These are phyloP conservation scores for Penicillium sp. DNA, from an alignment of 2,329 filamentous ascomycete genomes.

Conservation along the genomic window DNA sequence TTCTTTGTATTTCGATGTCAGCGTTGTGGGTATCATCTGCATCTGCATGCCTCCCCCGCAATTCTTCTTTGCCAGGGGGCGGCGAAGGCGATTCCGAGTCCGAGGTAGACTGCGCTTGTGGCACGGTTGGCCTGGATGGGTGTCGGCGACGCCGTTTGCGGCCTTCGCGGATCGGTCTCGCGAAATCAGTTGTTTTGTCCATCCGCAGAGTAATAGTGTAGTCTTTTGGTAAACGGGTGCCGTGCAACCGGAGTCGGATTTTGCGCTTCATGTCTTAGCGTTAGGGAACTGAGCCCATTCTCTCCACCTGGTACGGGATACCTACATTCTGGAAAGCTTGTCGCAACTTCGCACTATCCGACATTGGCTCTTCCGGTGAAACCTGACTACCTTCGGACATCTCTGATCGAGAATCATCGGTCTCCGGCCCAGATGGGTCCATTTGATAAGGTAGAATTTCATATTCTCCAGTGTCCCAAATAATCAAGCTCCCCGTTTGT, in stretches of 20 bases:
- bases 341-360: conserved; percentile 47
- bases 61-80: not conserved
- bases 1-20: conserved; percentile 54
- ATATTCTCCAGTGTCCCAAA: conserved; percentile 63
- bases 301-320: not conserved
- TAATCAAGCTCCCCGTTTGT: conserved; percentile 57
- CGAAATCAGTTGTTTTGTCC: conserved; percentile 23
- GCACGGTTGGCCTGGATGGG: not conserved
- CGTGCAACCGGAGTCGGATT: conserved; percentile 56
- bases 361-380: conserved; percentile 10
- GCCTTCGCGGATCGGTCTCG: conserved; percentile 13
- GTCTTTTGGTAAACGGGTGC: conserved; percentile 51
- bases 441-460: conserved; percentile 49
- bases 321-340: conserved; percentile 50
- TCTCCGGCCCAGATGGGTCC: conserved; percentile 34
- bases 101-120: conserved; percentile 12
- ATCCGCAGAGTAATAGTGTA: conserved; percentile 58
- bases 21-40: conserved; percentile 28
- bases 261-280: conserved; percentile 43
- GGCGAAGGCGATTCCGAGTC: conserved; percentile 21
- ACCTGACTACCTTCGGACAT: conserved; percentile 9
- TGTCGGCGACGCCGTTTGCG: conserved; percentile 23
- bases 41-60: not conserved
- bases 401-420: conserved; percentile 33
- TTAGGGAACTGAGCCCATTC: not conserved